phyloP scores from a whole-genome alignment of 2,329 filamentous ascomycete genomes.

The Aureobasidium pullulans region DNA sequence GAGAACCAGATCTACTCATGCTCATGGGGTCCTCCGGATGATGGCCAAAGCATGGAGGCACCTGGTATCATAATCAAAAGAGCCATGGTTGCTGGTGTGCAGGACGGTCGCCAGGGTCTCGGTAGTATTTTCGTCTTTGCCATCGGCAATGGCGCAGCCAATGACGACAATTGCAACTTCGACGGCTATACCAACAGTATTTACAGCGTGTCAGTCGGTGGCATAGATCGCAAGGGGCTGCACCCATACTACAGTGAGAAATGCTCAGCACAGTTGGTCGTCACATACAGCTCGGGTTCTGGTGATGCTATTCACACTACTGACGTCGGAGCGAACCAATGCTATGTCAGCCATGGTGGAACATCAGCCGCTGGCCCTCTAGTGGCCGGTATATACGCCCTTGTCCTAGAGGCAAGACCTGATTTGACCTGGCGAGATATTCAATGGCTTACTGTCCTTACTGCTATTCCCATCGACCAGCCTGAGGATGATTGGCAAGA shows the following conservation, averaged over 20 bases:
- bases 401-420: constrained; percentile 76
- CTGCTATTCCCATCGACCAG: constrained; percentile 71
- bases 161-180: constrained; percentile 96
- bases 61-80: constrained; percentile 80
- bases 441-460: constrained; percentile 82
- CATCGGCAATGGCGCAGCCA: constrained; percentile 81
- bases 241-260: constrained; percentile 96
- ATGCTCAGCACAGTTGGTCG: constrained; percentile 90
- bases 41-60: constrained; percentile 88
- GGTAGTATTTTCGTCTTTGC: constrained; percentile 96
- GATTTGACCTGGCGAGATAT: constrained; percentile 90
- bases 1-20: constrained; percentile 97
- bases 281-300: constrained; percentile 90
- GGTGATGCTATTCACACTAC: constrained; percentile 92
- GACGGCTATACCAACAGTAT: constrained; percentile 99
- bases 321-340: constrained; percentile 75
- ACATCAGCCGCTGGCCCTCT: constrained; percentile 93
- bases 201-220: constrained; percentile 94
- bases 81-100: constrained; percentile 87
- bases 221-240: constrained; percentile 76
- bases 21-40: constrained; percentile 95
- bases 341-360: constrained; percentile 77
- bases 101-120: constrained; percentile 73
- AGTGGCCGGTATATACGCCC: constrained; percentile 83
- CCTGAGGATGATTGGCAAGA: constrained; percentile 72